Conservation (phyloP, 1,284 basidiomycete genomes). For the Amylostereum chailletii region DNA sequence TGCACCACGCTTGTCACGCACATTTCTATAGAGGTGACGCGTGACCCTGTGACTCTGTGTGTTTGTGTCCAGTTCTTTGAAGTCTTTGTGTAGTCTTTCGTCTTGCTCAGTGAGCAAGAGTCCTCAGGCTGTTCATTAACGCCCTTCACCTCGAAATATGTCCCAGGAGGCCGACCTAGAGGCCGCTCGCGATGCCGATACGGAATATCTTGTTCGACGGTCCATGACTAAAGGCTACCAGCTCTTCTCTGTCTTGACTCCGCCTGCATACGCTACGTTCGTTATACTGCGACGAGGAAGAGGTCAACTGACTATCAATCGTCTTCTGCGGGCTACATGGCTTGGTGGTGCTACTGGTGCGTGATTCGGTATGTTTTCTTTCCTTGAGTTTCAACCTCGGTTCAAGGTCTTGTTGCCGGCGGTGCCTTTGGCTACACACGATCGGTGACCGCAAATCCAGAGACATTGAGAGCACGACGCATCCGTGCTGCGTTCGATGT, state of each 20-base stretch:
- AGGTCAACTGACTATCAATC: conserved; percentile 45
- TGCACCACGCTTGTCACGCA: background rate
- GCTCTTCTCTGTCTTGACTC: conserved; percentile 47
- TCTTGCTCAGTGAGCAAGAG: no score
- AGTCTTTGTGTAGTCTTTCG: no score
- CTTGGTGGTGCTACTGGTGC: conserved; percentile 50
- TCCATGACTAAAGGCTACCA: conserved; percentile 61
- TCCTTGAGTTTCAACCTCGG: background rate
- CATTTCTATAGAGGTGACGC: no score
- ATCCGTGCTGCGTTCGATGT: conserved; percentile 41
- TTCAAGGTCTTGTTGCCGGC: conserved; percentile 27
- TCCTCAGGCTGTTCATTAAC: background rate
- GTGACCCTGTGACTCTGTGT: no score
- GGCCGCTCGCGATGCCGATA: conserved; percentile 24
- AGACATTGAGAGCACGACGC: conserved; percentile 30
- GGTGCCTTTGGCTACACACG: conserved; percentile 37
- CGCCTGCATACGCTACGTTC: conserved; percentile 47
- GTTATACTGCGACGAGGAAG: conserved; percentile 45
- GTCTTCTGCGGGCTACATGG: conserved; percentile 61
- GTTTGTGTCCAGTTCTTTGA: no score
- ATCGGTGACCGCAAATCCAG: conserved; percentile 30
- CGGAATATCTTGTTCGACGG: conserved; percentile 49
- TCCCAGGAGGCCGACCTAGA: conserved; percentile 2
- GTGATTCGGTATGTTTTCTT: conserved; percentile 6
- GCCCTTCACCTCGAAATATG: background rate